Conservation (phyloP, 2,329 filamentous ascomycete genomes). For the Pseudogymnoascus sp. region DNA sequence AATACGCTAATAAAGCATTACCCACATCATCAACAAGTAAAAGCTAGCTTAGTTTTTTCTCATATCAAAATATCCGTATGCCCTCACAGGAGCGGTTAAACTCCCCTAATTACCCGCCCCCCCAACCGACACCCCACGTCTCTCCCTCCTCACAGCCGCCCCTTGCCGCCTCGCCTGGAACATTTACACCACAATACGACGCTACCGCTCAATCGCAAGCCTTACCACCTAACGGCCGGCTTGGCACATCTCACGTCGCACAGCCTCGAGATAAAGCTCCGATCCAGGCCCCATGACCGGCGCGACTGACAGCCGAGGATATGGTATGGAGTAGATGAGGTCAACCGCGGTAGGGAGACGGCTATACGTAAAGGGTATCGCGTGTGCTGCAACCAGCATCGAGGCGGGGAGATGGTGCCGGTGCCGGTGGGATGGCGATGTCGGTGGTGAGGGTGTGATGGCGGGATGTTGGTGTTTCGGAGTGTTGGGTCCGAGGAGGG, state of each 20-base stretch:
- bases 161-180: background rate
- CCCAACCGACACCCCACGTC: background rate
- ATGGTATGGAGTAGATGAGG: background rate
- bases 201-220: background rate
- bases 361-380: background rate
- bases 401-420: background rate
- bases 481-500: background rate
- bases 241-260: background rate
- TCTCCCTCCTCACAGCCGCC: background rate
- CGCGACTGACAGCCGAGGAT: background rate
- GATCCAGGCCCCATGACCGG: background rate
- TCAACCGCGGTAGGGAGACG: background rate
- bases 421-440: background rate
- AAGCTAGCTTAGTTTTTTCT: background rate
- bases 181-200: conserved; percentile 1
- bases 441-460: background rate
- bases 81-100: background rate
- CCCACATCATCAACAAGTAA: background rate
- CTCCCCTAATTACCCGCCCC: background rate
- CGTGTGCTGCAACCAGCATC: background rate
- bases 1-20: background rate
- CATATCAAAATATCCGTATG: background rate
- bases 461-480: background rate
- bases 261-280: background rate
- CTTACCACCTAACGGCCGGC: background rate